Evolutionary conservation across 345 rosid genomes (phyloP).

Genomic region (Citrus medica): DNA sequence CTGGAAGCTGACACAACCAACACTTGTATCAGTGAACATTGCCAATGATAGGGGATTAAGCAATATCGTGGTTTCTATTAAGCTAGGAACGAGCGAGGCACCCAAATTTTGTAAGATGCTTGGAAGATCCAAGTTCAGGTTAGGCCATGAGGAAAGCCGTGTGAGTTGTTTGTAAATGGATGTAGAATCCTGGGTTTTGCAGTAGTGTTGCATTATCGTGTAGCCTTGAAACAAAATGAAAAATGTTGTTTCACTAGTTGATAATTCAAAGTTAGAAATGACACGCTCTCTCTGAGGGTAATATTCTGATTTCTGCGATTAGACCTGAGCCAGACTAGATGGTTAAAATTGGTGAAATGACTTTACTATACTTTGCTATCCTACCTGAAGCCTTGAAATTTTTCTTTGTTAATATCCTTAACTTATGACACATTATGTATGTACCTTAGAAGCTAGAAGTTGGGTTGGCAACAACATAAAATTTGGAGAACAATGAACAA

Average conservation of each 20-base stretch:
- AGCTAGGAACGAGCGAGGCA: background rate
- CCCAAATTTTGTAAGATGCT: background rate
- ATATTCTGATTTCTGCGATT: background rate
- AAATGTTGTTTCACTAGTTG: background rate
- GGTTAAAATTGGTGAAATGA: background rate
- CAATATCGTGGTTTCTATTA: background rate
- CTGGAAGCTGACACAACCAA: slow-evolving; percentile 41
- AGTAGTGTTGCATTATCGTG: background rate
- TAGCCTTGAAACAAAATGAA: background rate
- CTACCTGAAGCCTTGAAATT: too few species aligned
- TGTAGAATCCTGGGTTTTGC: background rate
- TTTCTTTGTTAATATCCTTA: too few species aligned
- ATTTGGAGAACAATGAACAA: too few species aligned
- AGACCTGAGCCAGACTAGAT: background rate
- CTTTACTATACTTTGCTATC: too few species aligned
- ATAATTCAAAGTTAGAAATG: background rate
- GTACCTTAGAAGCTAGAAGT: too few species aligned
- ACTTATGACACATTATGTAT: too few species aligned
- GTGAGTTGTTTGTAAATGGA: background rate
- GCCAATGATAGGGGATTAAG: background rate
- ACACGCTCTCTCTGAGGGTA: background rate
- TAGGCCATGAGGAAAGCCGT: background rate
- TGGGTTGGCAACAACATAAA: too few species aligned
- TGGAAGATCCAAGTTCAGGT: background rate
- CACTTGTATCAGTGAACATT: background rate